Percentiles rank a stretch among this genome's conserved stretches.
Evolutionary conservation across 495 filamentous ascomycete genomes (phyloP).

Genomic region (Hypomontagnella monticulosa): DNA sequence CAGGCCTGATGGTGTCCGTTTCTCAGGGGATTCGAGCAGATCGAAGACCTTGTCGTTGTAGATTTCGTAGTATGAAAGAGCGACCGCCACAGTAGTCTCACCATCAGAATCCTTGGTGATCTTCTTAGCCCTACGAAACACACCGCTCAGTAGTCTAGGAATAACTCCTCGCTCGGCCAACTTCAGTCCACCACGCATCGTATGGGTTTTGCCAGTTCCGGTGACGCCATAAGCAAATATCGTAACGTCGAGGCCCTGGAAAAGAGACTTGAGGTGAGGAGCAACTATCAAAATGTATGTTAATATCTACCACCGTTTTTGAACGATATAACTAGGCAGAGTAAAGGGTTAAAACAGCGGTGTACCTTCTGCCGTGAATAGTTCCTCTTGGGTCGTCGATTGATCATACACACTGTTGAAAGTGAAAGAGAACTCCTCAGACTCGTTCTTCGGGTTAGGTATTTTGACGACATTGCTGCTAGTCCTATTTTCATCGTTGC

Average conservation of each 20-base stretch:
- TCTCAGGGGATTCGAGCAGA: slow-evolving; percentile 89
- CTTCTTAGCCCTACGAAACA: slow-evolving; percentile 87
- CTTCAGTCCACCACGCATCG: slow-evolving; percentile 93
- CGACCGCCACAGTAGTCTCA: slow-evolving; percentile 76
- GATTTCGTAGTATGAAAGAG: slow-evolving; percentile 96
- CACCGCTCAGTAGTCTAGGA: slow-evolving; percentile 83
- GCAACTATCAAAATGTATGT: slow-evolving; percentile 50
- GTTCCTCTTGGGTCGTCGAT: slow-evolving; percentile 77
- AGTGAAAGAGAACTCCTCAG: slow-evolving; percentile 90
- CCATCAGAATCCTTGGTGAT: slow-evolving; percentile 85
- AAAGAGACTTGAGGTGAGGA: slow-evolving; percentile 83
- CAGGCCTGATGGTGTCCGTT: slow-evolving; percentile 83
- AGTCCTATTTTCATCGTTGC: slow-evolving; percentile 64
- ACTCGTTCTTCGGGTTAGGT: slow-evolving; percentile 91
- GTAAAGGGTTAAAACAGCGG: slow-evolving; percentile 4
- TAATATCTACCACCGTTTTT: slow-evolving; percentile 17
- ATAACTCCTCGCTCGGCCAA: slow-evolving; percentile 92
- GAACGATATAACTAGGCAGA: neutral
- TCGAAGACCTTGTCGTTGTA: slow-evolving; percentile 98
- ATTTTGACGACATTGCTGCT: slow-evolving; percentile 81
- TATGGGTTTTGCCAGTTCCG: slow-evolving; percentile 96
- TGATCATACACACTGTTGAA: slow-evolving; percentile 94
- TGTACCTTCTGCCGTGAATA: slow-evolving; percentile 88
- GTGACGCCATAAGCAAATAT: slow-evolving; percentile 97
- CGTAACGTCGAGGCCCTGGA: slow-evolving; percentile 92